These are phyloP conservation scores for Ceratocystis cacaofunesta DNA, from an alignment of 2,329 filamentous ascomycete species.

Conservation along the genomic window DNA sequence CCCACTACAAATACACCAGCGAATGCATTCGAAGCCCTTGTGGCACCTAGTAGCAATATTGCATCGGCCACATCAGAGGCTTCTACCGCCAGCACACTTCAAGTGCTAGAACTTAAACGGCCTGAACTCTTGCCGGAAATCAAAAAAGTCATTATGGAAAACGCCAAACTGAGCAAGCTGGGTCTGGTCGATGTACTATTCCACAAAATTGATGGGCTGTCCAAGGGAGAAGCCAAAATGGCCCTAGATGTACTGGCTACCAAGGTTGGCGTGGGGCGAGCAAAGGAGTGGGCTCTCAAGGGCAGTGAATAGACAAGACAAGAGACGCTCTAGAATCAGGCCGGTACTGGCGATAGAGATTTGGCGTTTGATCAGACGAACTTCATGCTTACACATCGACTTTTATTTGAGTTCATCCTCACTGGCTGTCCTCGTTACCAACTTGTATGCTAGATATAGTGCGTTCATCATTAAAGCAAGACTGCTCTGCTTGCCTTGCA, in stretches of 20 bases:
- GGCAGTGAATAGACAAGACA: not conserved
- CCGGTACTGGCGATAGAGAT: not conserved
- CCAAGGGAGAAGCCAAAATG: conserved; percentile 29
- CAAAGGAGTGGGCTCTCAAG: conserved; percentile 27
- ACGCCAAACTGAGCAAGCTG: conserved; percentile 28
- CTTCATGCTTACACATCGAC: not conserved
- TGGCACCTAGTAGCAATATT: not conserved
- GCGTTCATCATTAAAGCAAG: not conserved
- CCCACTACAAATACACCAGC: conserved; percentile 23
- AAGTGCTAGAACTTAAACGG: conserved; percentile 22
- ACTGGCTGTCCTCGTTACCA: not conserved
- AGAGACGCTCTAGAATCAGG: not conserved
- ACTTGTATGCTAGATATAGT: not conserved
- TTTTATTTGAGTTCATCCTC: not conserved
- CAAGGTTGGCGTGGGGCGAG: conserved; percentile 26
- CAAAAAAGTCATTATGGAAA: conserved; percentile 29
- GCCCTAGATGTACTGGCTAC: conserved; percentile 29
- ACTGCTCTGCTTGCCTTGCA: not conserved
- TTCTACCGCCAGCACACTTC: conserved; percentile 22
- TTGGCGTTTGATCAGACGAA: not conserved
- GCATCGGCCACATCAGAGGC: conserved; percentile 16
- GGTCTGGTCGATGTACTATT: conserved; percentile 30
- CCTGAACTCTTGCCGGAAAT: conserved; percentile 28
- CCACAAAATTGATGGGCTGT: conserved; percentile 27
- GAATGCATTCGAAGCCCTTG: conserved; percentile 27